These are phyloP conservation scores for Terana coerulea DNA, from an alignment of 768 basidiomycete genomes.

Conservation along the genomic window DNA sequence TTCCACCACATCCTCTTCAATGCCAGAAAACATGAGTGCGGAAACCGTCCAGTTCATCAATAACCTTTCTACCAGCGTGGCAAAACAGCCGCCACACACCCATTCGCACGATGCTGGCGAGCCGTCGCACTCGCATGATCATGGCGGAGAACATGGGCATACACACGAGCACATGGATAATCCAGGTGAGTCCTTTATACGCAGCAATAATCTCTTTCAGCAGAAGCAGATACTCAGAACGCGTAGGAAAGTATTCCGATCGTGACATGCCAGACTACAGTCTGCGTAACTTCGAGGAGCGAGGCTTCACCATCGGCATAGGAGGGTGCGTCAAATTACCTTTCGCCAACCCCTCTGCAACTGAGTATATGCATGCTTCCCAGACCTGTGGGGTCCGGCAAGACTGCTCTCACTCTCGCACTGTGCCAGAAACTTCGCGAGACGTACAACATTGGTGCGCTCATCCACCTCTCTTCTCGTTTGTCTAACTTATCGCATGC, in stretches of 20 bases:
- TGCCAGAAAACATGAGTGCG: slow-evolving; percentile 7
- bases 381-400: slow-evolving; percentile 97
- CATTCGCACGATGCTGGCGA: slow-evolving; percentile 52
- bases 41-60: slow-evolving; percentile 67
- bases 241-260: slow-evolving; percentile 83
- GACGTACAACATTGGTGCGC: slow-evolving; percentile 86
- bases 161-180: slow-evolving; percentile 92
- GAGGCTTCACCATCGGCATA: slow-evolving; percentile 97
- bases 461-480: not conserved
- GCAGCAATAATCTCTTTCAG: not conserved
- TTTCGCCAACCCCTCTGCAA: not conserved
- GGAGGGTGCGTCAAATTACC: slow-evolving; percentile 66
- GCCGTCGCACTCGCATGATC: slow-evolving; percentile 44
- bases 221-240: not conserved
- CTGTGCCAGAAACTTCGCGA: slow-evolving; percentile 79
- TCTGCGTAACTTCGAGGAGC: slow-evolving; percentile 79
- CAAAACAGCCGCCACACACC: slow-evolving; percentile 28
- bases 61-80: slow-evolving; percentile 42
- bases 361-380: not conserved
- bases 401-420: slow-evolving; percentile 91
- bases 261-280: slow-evolving; percentile 90
- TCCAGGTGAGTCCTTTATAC: slow-evolving; percentile 49
- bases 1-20: no score
- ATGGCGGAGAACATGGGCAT: slow-evolving; percentile 83
- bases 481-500: not conserved